phyloP scores from a whole-genome alignment of 169 alveolate species.

The Plasmodium relictum region DNA sequence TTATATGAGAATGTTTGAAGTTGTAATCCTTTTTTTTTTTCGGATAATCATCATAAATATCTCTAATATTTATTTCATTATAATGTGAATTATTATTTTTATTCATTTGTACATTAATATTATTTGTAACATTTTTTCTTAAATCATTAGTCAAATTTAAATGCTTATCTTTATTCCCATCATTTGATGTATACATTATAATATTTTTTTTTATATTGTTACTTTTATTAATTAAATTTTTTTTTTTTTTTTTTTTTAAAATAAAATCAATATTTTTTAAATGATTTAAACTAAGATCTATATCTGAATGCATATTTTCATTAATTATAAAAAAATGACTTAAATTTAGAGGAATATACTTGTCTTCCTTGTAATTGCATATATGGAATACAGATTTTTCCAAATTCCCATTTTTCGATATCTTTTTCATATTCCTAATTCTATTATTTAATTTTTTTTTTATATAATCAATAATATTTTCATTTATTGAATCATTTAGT shows the following conservation, averaged over 20 bases:
- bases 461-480: conserved; percentile 43
- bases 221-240: neutral
- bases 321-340: conserved; percentile 14
- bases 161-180: neutral
- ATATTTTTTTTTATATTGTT: neutral
- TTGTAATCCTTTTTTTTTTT: too few relatives aligned
- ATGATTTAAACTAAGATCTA: conserved; percentile 20
- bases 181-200: neutral
- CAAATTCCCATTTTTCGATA: neutral
- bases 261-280: conserved; percentile 53
- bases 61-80: neutral
- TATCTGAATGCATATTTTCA: conserved; percentile 2
- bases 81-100: neutral
- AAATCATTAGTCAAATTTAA: neutral
- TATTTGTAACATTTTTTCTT: neutral
- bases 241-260: conserved; percentile 8
- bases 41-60: too few relatives aligned
- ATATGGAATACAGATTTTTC: conserved; percentile 26
- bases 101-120: neutral
- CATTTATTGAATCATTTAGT: conserved; percentile 14
- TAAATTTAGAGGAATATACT: conserved; percentile 46
- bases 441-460: conserved; percentile 20
- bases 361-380: conserved; percentile 35
- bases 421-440: neutral
- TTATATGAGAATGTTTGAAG: too few relatives aligned